These are phyloP conservation scores for Pyrus hybrid DNA, from an alignment of 331 rosid species.

Conservation along the genomic window DNA sequence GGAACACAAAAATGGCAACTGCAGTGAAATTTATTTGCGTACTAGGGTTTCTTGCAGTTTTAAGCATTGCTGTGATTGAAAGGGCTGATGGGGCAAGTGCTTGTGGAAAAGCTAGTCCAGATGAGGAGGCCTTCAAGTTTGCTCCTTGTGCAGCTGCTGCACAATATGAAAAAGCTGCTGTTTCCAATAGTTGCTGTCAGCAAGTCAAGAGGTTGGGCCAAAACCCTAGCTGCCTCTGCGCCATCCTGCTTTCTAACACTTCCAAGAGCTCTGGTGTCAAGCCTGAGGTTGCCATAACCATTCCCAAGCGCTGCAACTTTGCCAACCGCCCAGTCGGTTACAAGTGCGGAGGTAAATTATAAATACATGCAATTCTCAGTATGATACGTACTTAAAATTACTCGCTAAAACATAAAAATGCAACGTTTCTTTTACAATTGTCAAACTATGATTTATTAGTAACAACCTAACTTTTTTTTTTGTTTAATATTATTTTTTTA, in stretches of 20 bases:
- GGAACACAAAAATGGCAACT: constrained; percentile 21
- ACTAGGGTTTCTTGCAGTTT: constrained; percentile 24
- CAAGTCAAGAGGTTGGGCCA: constrained; percentile 38
- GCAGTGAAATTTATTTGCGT: constrained; percentile 26
- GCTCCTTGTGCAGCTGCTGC: constrained; percentile 52
- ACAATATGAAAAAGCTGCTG: constrained; percentile 37
- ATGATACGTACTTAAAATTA: no score
- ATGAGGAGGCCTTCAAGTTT: constrained; percentile 44
- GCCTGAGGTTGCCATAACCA: constrained; percentile 43
- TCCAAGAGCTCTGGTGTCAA: constrained; percentile 36
- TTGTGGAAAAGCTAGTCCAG: constrained; percentile 44
- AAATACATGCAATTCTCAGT: no score
- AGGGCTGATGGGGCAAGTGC: constrained; percentile 38
- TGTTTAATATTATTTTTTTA: neutral
- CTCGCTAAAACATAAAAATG: no score
- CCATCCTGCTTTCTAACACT: constrained; percentile 46
- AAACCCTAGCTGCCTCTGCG: constrained; percentile 51
- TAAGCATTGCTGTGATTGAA: constrained; percentile 15
- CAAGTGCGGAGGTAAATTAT: constrained; percentile 55
- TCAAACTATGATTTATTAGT: no score
- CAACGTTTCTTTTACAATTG: no score
- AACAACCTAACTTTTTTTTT: no score
- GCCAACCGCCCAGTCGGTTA: constrained; percentile 58
- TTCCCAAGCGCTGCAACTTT: constrained; percentile 64
- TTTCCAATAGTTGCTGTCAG: constrained; percentile 36